phyloP scores from a whole-genome alignment of 2,329 filamentous ascomycete genomes.

The Calonectria naviculata region DNA sequence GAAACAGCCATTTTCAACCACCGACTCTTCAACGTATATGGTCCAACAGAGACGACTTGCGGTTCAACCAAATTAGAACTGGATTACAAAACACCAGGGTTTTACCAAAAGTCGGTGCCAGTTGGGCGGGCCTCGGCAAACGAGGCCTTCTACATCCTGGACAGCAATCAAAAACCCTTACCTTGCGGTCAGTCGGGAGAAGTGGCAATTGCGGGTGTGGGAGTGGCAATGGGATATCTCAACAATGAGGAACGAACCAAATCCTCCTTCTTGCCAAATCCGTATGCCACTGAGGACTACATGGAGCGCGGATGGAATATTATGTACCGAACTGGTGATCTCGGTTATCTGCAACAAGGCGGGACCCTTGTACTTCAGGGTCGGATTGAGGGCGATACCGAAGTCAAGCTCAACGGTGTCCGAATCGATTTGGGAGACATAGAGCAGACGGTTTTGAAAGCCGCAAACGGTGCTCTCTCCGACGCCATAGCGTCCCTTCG shows the following conservation, averaged over 20 bases:
- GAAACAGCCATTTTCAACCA: background rate
- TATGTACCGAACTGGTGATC: slow-evolving; percentile 31
- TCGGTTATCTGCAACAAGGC: slow-evolving; percentile 37
- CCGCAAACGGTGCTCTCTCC: slow-evolving; percentile 1
- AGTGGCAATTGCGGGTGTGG: background rate
- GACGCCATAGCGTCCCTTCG: slow-evolving; percentile 15
- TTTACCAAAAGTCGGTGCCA: background rate
- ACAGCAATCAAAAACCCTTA: background rate
- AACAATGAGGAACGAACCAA: slow-evolving; percentile 2
- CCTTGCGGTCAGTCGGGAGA: background rate
- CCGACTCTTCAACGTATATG: background rate
- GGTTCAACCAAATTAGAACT: background rate
- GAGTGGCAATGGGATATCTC: background rate
- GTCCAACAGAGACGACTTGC: slow-evolving; percentile 1
- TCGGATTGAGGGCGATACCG: slow-evolving; percentile 53
- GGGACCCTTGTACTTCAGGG: slow-evolving; percentile 50
- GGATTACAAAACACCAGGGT: background rate
- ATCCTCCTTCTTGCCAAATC: slow-evolving; percentile 13
- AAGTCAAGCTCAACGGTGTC: slow-evolving; percentile 58
- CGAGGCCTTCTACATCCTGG: background rate
- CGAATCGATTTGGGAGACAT: slow-evolving; percentile 59
- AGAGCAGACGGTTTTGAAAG: slow-evolving; percentile 13
- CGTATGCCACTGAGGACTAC: background rate
- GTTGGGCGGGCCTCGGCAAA: background rate
- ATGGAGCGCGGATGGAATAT: background rate